phyloP scores from a whole-genome alignment of 345 rosid genomes.

The Schrenkiella parvula region DNA sequence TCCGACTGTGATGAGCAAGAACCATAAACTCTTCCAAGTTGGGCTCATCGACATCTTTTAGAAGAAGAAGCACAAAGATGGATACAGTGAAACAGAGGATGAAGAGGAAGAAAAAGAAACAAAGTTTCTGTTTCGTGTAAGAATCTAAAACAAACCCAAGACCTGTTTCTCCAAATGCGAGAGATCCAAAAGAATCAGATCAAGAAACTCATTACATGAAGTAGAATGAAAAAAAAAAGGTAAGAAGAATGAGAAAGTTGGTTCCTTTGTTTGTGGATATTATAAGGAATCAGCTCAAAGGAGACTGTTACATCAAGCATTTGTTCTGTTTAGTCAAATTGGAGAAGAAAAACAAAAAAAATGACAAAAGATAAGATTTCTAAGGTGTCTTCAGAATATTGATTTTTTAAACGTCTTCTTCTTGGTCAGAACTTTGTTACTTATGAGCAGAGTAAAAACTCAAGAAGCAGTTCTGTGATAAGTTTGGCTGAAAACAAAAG shows the following conservation, averaged over 20 bases:
- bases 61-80: neutral
- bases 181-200: neutral
- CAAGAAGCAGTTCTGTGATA: neutral
- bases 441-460: neutral
- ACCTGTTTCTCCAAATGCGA: neutral
- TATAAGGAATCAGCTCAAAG: neutral
- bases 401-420: neutral
- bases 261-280: neutral
- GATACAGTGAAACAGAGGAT: neutral
- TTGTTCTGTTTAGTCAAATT: neutral
- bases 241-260: neutral
- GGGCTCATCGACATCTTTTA: conserved; percentile 15
- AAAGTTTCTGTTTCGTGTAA: conserved; percentile 5
- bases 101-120: neutral
- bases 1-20: conserved; percentile 3
- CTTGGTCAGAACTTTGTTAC: neutral
- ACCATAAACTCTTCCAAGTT: conserved; percentile 10
- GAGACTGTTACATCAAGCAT: neutral
- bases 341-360: neutral
- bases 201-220: neutral
- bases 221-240: neutral
- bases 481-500: neutral
- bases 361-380: neutral
- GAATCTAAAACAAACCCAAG: neutral
- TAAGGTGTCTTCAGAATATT: neutral